Base-by-base conservation (phyloP, 371 early-diverging fungal species). In the Entomophthora muscae region DNA sequence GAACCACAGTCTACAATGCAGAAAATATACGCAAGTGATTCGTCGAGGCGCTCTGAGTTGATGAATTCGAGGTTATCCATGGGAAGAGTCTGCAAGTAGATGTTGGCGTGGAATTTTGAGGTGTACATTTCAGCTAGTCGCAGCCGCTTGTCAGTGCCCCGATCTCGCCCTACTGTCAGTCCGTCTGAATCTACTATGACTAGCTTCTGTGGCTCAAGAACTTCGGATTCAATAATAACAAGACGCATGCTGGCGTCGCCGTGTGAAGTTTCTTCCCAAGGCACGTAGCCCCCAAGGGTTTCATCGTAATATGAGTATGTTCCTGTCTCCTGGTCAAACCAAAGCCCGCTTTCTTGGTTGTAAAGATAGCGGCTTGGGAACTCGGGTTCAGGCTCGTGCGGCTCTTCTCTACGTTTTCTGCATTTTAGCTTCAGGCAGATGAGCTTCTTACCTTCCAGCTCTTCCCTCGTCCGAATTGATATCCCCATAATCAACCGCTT, bases 1-100 rank as follows among this genome's bases (percentile, higher is more conserved):
- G 80, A 79, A 1, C 78, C 80, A 52, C 68, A 71, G 57, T 79
- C 80, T 21, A 73, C 66, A 56, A 79, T 66, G 57, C 66, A 76
- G 31, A 78, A 72, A 5, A 66, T 68, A 55, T 66, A 70, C 12
- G 66, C 32, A n/a, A 27, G 53, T 5, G 55, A 55, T 10, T 55
- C 55, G 55, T 55, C 26, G 24, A 55, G 55, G 10, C 28, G 22
- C 26, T 55, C 59, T 31, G 55, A 27, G 55, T 55, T 55, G 22
- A 55, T 55, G 26, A 55, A 55, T 21, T 27, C 24, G 26, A 55
- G 22, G 55, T 27, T 55, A 5, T 55, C 55, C 22, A 27, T 27
- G 22, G 55, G 55, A 24, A 55, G 22, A 10, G 55, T 3, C 28
- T 55, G 55, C 55, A 55, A 22, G 22, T 61, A 32, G 42, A n/a